Conservation (phyloP, 148 eudicot species). For the Camellia japonica region DNA sequence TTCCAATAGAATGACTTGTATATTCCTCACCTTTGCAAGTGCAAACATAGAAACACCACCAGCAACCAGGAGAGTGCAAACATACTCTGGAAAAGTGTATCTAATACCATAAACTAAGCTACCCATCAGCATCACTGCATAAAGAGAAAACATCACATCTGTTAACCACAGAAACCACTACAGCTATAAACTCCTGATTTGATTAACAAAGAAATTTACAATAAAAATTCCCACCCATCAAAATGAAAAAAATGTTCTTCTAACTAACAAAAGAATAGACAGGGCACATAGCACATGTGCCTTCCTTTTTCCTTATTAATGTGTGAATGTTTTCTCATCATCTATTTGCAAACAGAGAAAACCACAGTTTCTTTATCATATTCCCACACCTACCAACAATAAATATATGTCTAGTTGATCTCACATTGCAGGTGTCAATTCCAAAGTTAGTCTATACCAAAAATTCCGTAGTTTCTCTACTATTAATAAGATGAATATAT, state of each 20-base stretch:
- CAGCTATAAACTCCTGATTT: background rate
- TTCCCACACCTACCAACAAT: too few species aligned
- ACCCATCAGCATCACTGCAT: constrained; percentile 93
- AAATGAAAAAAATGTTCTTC: background rate
- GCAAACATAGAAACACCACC: constrained; percentile 91
- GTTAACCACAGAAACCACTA: background rate
- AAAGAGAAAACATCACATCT: background rate
- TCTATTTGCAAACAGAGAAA: background rate
- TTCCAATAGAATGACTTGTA: background rate
- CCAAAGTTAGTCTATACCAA: background rate
- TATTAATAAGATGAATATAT: background rate
- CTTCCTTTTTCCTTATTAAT: background rate
- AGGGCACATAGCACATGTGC: background rate
- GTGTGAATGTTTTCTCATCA: background rate
- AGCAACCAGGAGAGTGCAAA: constrained; percentile 86
- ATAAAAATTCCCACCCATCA: background rate
- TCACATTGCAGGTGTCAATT: background rate
- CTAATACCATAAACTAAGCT: constrained; percentile 69
- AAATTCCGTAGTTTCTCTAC: too few species aligned
- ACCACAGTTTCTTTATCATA: background rate
- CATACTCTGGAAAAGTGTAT: constrained; percentile 72
- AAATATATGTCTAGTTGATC: background rate
- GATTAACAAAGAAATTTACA: background rate
- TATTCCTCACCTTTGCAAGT: constrained; percentile 65
- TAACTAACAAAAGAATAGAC: background rate